phyloP scores from a whole-genome alignment of 768 basidiomycete genomes.

The Termitomyces sp. region DNA sequence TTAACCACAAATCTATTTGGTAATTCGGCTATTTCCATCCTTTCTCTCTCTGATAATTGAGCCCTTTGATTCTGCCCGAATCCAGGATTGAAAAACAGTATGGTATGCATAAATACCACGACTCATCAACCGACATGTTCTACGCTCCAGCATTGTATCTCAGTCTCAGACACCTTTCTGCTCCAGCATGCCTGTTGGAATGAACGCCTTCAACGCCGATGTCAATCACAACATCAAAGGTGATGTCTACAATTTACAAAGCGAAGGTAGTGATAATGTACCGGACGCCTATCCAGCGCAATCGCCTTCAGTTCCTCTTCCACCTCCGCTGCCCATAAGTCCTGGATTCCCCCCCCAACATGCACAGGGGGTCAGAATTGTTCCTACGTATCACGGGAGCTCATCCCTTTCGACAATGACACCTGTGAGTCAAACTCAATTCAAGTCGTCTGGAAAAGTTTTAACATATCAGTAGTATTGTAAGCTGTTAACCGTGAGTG shows the following conservation, averaged over 20 bases:
- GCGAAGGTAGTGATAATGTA: neutral
- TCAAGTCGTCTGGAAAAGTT: too few species aligned
- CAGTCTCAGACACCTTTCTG: neutral
- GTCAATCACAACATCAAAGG: neutral
- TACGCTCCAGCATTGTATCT: neutral
- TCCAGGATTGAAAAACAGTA: neutral
- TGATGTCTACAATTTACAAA: neutral
- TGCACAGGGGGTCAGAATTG: neutral
- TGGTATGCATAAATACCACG: conserved; percentile 3
- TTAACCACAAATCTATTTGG: neutral
- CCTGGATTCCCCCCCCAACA: neutral
- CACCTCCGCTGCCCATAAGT: neutral
- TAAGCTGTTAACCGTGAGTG: conserved; percentile 1
- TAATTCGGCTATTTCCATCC: conserved; percentile 3
- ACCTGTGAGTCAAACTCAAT: neutral
- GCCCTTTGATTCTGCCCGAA: neutral
- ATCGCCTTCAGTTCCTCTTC: neutral
- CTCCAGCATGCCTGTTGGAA: neutral
- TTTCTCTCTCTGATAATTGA: neutral
- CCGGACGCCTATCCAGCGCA: neutral
- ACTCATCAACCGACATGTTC: neutral
- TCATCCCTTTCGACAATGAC: neutral
- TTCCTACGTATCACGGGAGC: neutral
- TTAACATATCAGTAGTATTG: neutral
- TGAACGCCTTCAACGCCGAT: neutral